phyloP scores from a whole-genome alignment of 768 basidiomycete species.

The Auriculariales sp. region DNA sequence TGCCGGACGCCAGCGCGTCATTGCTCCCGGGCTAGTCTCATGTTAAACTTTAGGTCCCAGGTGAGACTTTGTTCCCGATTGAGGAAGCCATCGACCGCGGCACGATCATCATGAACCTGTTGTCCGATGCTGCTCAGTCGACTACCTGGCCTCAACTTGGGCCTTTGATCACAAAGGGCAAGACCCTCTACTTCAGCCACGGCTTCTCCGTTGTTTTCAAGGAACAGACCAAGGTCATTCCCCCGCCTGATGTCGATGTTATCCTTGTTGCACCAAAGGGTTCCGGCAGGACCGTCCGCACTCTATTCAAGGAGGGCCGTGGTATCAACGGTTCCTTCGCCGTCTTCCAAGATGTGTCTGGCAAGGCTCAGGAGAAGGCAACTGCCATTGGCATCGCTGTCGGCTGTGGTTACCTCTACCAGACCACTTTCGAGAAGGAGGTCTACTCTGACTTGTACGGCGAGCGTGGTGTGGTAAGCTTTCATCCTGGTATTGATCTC shows the following conservation, averaged over 20 bases:
- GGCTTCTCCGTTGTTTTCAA: constrained; percentile 99
- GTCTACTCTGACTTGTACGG: constrained; percentile 99
- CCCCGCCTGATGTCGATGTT: constrained; percentile 89
- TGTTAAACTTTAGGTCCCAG: constrained; percentile 50
- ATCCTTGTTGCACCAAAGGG: constrained; percentile 99
- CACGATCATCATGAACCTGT: constrained; percentile 99
- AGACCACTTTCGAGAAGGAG: constrained; percentile 99
- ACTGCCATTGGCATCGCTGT: constrained; percentile 86
- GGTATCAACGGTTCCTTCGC: constrained; percentile 94
- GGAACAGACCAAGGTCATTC: constrained; percentile 87
- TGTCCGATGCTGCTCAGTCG: constrained; percentile 98
- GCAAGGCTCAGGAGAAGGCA: constrained; percentile 95
- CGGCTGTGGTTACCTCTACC: constrained; percentile 96
- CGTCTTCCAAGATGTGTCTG: constrained; percentile 95
- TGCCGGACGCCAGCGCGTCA: background rate
- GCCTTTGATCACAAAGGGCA: constrained; percentile 97
- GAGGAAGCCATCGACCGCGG: constrained; percentile 93
- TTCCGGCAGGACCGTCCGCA: constrained; percentile 96
- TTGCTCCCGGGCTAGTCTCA: constrained; percentile 2
- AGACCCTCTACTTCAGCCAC: constrained; percentile 99
- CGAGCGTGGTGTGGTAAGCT: constrained; percentile 95
- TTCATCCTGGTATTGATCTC: constrained; percentile 1
- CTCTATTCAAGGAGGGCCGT: constrained; percentile 98
- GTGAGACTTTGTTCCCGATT: constrained; percentile 95
- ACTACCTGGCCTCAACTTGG: constrained; percentile 82